A percentile compares a stretch with the other conserved stretches of the same genome.
Conservation (phyloP, 2,329 filamentous ascomycete species). For the Aspergillus ochraceoroseus region DNA sequence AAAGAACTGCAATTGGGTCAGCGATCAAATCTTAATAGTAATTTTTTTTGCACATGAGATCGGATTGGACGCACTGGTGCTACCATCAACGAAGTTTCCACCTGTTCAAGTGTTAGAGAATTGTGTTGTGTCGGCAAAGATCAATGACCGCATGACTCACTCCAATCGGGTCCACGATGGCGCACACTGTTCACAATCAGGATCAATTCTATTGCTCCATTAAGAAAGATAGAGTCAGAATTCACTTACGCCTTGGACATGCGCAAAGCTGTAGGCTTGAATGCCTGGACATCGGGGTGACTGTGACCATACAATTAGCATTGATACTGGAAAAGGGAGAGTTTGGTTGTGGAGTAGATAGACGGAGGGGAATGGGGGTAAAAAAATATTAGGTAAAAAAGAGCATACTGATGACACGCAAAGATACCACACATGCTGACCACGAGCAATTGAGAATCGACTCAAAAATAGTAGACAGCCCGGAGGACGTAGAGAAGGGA, state of each 20-base stretch:
- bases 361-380: background rate
- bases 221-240: slow-evolving; percentile 1
- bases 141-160: slow-evolving; percentile 54
- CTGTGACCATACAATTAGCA: slow-evolving; percentile 36
- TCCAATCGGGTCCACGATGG: slow-evolving; percentile 97
- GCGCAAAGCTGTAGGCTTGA: slow-evolving; percentile 90
- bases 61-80: slow-evolving; percentile 67
- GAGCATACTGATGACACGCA: slow-evolving; percentile 78
- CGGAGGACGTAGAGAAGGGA: slow-evolving; percentile 13
- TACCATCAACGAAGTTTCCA: slow-evolving; percentile 81
- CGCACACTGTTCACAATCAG: slow-evolving; percentile 63
- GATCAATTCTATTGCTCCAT: slow-evolving; percentile 9
- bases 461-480: slow-evolving; percentile 12
- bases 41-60: background rate
- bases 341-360: slow-evolving; percentile 4
- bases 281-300: slow-evolving; percentile 90
- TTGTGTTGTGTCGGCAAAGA: slow-evolving; percentile 10
- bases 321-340: slow-evolving; percentile 3
- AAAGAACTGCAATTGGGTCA: slow-evolving; percentile 62
- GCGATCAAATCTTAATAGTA: slow-evolving; percentile 9
- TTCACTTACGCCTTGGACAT: slow-evolving; percentile 83
- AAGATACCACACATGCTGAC: slow-evolving; percentile 92
- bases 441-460: slow-evolving; percentile 27
- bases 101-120: slow-evolving; percentile 49
- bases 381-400: slow-evolving; percentile 23